Evolutionary conservation across 2,329 filamentous ascomycete species (phyloP).

Genomic region (Fusarium tuaranense): DNA sequence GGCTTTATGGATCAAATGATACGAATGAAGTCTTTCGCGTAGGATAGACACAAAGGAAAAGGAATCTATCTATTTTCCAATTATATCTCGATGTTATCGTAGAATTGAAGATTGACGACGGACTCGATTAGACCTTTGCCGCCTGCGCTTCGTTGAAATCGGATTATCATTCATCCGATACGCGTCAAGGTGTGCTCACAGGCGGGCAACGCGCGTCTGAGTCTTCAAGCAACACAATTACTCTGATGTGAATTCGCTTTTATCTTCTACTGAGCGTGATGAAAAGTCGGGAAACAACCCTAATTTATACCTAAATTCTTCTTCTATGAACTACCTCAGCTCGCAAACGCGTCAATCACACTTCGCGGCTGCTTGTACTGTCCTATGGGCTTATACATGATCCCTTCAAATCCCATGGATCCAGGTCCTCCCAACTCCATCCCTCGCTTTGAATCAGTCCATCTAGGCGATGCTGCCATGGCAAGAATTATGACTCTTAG

Average conservation of each 20-base stretch:
- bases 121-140: too few species aligned
- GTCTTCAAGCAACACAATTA: too few species aligned
- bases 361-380: conserved; percentile 64
- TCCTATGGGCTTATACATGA: conserved; percentile 63
- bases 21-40: background rate
- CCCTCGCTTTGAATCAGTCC: conserved; percentile 62
- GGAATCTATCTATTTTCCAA: background rate
- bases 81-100: background rate
- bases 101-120: background rate
- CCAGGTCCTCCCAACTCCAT: conserved; percentile 60
- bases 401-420: conserved; percentile 50
- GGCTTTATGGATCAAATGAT: background rate
- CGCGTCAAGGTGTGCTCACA: too few species aligned
- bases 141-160: too few species aligned
- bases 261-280: too few species aligned
- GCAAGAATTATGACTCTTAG: conserved; percentile 58
- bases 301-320: background rate
- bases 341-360: conserved; percentile 55
- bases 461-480: conserved; percentile 65
- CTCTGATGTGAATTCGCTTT: too few species aligned
- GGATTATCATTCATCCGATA: too few species aligned
- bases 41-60: background rate
- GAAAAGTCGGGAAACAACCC: background rate
- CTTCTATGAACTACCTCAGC: background rate
- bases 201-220: too few species aligned